phyloP scores from a whole-genome alignment of 306 rosid species.

The Cyclanthera cordifolia region DNA sequence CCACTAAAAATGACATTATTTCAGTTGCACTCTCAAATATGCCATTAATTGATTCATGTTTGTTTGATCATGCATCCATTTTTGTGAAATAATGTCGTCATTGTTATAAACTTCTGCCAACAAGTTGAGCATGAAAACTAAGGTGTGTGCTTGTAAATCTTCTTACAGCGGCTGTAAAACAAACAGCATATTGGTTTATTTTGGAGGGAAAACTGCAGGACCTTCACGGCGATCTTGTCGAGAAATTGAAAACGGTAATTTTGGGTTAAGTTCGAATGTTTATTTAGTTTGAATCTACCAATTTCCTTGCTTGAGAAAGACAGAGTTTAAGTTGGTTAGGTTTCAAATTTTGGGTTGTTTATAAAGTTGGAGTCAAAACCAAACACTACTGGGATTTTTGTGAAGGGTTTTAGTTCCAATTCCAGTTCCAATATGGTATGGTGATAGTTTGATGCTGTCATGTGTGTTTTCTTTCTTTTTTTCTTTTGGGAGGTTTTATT shows the following conservation, averaged over 20 bases:
- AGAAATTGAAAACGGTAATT: conserved; percentile 13
- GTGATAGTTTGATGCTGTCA: neutral
- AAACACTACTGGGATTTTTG: conserved; percentile 5
- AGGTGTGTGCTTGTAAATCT: neutral
- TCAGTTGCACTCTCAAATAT: no score
- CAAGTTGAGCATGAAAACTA: neutral
- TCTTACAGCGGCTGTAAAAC: neutral
- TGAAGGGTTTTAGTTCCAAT: conserved; percentile 5
- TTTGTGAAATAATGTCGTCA: neutral
- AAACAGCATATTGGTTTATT: neutral
- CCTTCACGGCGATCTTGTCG: neutral
- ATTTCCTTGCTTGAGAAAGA: neutral
- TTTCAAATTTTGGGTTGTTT: conserved; percentile 7
- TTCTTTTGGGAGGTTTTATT: neutral
- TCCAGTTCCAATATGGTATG: conserved; percentile 2
- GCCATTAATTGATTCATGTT: neutral
- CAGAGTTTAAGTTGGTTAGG: neutral
- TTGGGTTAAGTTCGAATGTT: conserved; percentile 5
- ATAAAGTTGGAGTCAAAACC: conserved; percentile 2
- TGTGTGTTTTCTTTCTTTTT: neutral
- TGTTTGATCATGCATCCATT: neutral
- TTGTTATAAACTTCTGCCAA: neutral
- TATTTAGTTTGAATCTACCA: neutral
- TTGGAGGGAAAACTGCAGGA: neutral
- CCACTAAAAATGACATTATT: no score